Conservation (phyloP, 257 asterid species). For the Cruciata laevipes region DNA sequence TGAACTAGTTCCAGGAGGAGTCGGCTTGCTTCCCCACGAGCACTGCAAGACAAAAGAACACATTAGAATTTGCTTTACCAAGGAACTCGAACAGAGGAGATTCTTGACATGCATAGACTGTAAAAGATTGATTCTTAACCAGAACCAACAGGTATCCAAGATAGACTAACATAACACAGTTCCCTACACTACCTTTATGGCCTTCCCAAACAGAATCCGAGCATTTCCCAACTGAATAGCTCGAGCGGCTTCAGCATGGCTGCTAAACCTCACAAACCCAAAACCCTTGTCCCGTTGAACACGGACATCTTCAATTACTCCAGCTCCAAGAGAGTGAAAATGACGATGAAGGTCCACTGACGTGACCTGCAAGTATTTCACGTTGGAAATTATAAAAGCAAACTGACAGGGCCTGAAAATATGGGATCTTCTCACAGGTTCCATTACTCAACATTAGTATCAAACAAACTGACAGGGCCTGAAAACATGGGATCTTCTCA, state of each 20-base stretch:
- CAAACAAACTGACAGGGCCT: background rate
- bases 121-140: background rate
- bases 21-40: constrained; percentile 91
- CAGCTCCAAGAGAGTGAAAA: constrained; percentile 67
- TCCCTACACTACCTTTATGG: constrained; percentile 44
- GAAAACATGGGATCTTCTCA: background rate
- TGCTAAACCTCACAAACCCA: constrained; percentile 76
- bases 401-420: background rate
- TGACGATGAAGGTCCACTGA: constrained; percentile 64
- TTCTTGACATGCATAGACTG: background rate
- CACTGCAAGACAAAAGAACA: constrained; percentile 34
- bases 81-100: background rate
- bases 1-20: constrained; percentile 67
- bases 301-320: constrained; percentile 77
- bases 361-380: constrained; percentile 43
- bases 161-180: background rate
- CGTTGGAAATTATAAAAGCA: background rate
- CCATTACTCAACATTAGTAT: background rate
- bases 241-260: constrained; percentile 77
- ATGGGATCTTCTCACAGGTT: background rate
- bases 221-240: constrained; percentile 83
- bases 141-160: background rate
- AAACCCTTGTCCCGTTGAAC: constrained; percentile 84
- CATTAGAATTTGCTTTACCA: background rate
- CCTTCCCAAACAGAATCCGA: constrained; percentile 48